Evolutionary conservation across 129 eudicot genomes (phyloP), one percentile per base, ranked within the genome.

Genomic region (Helichrysum umbraculigerum): DNA sequence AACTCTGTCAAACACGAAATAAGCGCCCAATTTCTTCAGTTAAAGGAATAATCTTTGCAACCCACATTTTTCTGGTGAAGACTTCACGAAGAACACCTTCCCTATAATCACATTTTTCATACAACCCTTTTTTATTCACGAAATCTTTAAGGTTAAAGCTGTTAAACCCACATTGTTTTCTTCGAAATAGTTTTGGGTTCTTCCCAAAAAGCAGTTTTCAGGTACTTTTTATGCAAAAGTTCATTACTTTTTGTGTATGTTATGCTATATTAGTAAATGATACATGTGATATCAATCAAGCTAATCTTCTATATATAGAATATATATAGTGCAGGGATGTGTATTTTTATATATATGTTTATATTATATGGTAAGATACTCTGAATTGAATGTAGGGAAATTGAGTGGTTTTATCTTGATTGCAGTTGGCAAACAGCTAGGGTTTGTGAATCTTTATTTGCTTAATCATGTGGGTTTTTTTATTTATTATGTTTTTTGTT

Each of bases 81-180:
- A 73, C 83, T 76, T 79, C 82, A 78, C 77, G 51, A 61, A 17
- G 12, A 79, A 67, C 67, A 50, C 73, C 39, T 15, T 47, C 52
- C 37, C 73, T 35, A 39, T 63, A 19, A 73, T 64, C 79, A 66
- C 76, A 69, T 42, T 67, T 80, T 61, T 66, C 42, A 32, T 73
- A 74, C 83, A 39, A 50, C 37, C 54, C 28, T 60, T 11, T 52
- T 66, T 35, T 66, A 57, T 65, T 65, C 83, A 80, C 75, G 83
- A 66, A 41, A 73, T 73, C 64, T 80, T 73, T 68, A 66, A 80
- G 83, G 44, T 30, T 52, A 80, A 57, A 80, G 74, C 59, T 29
- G 70, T 73, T 80, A 73, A 80, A 73, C 83, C 79, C 79, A 32
- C 79, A 58, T 68, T 80, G 57, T 19, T 20, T 67, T 80, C 70